Evolutionary conservation across 2,329 filamentous ascomycete genomes (phyloP).

Genomic region (Trichoderma aggressivum): DNA sequence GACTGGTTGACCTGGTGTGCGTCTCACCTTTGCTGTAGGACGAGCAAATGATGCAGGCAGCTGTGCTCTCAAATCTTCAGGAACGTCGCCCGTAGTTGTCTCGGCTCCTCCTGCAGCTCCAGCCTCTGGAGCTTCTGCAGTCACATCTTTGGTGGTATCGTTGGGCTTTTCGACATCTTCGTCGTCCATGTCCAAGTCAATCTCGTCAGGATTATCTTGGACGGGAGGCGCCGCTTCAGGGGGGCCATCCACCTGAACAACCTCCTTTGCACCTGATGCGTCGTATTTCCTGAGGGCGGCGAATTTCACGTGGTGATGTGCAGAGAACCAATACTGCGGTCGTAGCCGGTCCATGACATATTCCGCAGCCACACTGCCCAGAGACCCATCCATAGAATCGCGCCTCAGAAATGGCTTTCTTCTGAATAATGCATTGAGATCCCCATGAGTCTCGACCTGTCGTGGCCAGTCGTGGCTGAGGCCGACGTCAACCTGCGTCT

Average conservation of each 20-base stretch:
- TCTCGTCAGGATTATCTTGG: slow-evolving; percentile 54
- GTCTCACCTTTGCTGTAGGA: slow-evolving; percentile 30
- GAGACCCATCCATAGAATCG: slow-evolving; percentile 69
- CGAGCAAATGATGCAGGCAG: slow-evolving; percentile 72
- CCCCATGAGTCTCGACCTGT: slow-evolving; percentile 73
- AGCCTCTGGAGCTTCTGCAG: not conserved
- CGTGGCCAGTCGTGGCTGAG: slow-evolving; percentile 96
- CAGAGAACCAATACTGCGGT: slow-evolving; percentile 87
- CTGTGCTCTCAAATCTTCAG: slow-evolving; percentile 65
- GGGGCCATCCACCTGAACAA: slow-evolving; percentile 21
- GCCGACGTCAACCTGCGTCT: slow-evolving; percentile 86
- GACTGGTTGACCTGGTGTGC: slow-evolving; percentile 57
- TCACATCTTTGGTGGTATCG: not conserved
- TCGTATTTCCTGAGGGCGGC: slow-evolving; percentile 62
- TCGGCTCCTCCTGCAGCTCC: slow-evolving; percentile 9
- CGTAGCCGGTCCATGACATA: slow-evolving; percentile 77
- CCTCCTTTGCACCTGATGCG: slow-evolving; percentile 31
- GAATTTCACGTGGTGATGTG: slow-evolving; percentile 89
- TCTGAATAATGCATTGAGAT: slow-evolving; percentile 64
- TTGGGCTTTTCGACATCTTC: slow-evolving; percentile 20
- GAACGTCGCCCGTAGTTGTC: slow-evolving; percentile 39
- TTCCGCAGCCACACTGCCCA: slow-evolving; percentile 78
- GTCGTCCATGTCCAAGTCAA: slow-evolving; percentile 63
- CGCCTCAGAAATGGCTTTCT: slow-evolving; percentile 71
- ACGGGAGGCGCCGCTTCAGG: slow-evolving; percentile 10